Evolutionary conservation across 306 rosid species (phyloP).

Genomic region (Hylodesmum podocarpum): DNA sequence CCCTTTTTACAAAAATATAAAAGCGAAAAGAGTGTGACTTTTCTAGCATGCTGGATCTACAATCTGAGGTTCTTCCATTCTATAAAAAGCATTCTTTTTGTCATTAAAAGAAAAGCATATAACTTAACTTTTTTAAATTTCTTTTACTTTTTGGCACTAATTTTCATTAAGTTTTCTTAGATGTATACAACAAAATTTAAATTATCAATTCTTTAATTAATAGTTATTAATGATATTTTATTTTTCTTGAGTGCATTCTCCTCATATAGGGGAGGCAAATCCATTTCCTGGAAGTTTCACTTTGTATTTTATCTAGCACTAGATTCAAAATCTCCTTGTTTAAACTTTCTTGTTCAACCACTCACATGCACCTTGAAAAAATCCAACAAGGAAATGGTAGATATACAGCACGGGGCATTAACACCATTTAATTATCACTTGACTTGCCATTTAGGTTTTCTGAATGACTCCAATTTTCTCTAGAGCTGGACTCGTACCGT

Average conservation of each 20-base stretch:
- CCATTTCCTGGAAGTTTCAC: slow-evolving; percentile 5
- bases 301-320: slow-evolving; percentile 22
- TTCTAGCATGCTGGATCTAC: slow-evolving; percentile 67
- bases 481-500: not conserved
- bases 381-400: slow-evolving; percentile 36
- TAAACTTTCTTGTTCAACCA: slow-evolving; percentile 42
- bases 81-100: slow-evolving; percentile 5
- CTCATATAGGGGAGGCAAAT: not conserved
- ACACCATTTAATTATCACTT: slow-evolving; percentile 14
- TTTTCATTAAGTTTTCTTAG: slow-evolving; percentile 20
- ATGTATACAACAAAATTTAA: not conserved
- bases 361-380: slow-evolving; percentile 56
- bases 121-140: not conserved
- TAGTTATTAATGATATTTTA: not conserved
- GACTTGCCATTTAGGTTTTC: slow-evolving; percentile 17
- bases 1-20: slow-evolving; percentile 30
- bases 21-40: slow-evolving; percentile 31
- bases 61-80: slow-evolving; percentile 41
- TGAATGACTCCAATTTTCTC: not conserved
- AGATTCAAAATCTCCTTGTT: slow-evolving; percentile 40
- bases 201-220: not conserved
- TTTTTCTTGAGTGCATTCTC: not conserved
- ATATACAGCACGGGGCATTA: slow-evolving; percentile 4
- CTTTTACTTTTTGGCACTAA: not conserved
- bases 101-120: not conserved